phyloP scores from a whole-genome alignment of 306 rosid genomes.

The Lupinus albus region DNA sequence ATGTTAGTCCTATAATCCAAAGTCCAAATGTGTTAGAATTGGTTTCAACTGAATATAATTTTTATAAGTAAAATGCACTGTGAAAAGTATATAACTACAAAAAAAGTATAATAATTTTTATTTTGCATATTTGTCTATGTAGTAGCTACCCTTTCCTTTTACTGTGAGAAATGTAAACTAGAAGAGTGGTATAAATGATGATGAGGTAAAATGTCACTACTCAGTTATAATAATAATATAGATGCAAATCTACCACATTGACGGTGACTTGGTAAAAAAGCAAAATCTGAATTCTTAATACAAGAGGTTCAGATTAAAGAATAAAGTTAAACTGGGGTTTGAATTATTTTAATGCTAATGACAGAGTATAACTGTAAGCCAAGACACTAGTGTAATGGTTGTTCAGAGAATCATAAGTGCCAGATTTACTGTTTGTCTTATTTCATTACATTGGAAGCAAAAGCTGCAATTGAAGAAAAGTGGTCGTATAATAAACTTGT shows the following conservation, averaged over 20 bases:
- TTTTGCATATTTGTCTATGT: background rate
- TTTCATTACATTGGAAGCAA: constrained; percentile 51
- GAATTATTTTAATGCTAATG: constrained; percentile 18
- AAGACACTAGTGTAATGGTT: constrained; percentile 41
- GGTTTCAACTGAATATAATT: constrained; percentile 1
- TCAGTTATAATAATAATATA: background rate
- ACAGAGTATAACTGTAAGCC: constrained; percentile 39
- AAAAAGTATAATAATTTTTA: background rate
- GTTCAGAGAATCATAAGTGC: constrained; percentile 24
- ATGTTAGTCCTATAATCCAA: constrained; percentile 2
- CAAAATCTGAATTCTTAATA: constrained; percentile 38
- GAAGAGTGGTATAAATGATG: background rate
- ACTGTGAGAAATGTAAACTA: background rate
- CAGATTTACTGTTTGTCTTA: constrained; percentile 50
- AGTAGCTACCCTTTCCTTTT: background rate
- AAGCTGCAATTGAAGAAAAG: constrained; percentile 51
- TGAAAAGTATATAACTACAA: too few relatives aligned
- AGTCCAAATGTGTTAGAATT: constrained; percentile 4
- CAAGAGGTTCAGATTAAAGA: background rate
- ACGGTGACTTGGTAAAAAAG: constrained; percentile 22
- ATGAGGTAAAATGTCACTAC: constrained; percentile 13
- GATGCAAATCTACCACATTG: constrained; percentile 8
- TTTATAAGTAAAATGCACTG: background rate
- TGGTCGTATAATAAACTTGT: constrained; percentile 39
- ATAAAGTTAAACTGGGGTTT: constrained; percentile 9